phyloP scores from a whole-genome alignment of 352 stramenopile species.

The Phytopythium vexans region DNA sequence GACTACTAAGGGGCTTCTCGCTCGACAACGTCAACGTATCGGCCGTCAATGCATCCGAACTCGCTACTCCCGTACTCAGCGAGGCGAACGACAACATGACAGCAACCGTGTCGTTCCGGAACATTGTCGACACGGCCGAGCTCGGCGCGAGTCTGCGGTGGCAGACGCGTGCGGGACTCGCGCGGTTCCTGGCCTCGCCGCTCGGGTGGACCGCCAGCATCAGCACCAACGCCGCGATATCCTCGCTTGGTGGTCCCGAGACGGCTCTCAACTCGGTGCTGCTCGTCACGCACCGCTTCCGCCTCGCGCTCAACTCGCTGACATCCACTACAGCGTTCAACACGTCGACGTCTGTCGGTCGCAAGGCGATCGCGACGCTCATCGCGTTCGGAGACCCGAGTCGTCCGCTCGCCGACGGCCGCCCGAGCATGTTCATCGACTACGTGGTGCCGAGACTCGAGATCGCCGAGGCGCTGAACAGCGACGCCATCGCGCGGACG shows the following conservation, averaged over 20 bases:
- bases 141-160: constrained; percentile 37
- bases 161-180: constrained; percentile 42
- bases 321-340: constrained; percentile 2
- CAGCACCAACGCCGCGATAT: constrained; percentile 21
- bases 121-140: constrained; percentile 30
- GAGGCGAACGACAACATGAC: constrained; percentile 13
- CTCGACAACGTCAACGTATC: neutral
- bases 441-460: constrained; percentile 19
- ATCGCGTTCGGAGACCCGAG: constrained; percentile 43
- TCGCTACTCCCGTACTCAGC: neutral
- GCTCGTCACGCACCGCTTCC: constrained; percentile 42
- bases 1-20: constrained; percentile 1
- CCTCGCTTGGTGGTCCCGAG: constrained; percentile 18
- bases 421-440: constrained; percentile 43
- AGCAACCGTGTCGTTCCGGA: constrained; percentile 38
- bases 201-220: constrained; percentile 1
- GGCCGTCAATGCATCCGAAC: neutral
- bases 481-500: constrained; percentile 10
- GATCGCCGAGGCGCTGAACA: constrained; percentile 7
- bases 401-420: constrained; percentile 13
- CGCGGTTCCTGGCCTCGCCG: constrained; percentile 29
- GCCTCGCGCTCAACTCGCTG: constrained; percentile 13
- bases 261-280: constrained; percentile 24
- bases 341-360: neutral
- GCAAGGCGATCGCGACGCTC: constrained; percentile 34